phyloP scores from a whole-genome alignment of 805 yeast genomes.

The Huiozyma sinensis region DNA sequence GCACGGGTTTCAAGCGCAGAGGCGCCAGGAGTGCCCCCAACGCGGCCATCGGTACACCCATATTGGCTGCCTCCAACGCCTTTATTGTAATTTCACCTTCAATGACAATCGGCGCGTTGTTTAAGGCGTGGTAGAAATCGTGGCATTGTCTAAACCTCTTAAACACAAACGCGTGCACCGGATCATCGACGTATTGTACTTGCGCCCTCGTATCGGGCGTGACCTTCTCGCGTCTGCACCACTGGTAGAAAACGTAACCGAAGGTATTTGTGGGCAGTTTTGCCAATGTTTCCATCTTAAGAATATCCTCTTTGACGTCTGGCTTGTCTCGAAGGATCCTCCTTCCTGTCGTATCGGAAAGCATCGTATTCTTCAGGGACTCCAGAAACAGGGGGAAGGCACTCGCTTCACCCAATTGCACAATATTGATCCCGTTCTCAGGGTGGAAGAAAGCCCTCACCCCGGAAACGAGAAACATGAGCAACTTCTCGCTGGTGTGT shows the following conservation, averaged over 20 bases:
- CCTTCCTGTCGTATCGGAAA: constrained; percentile 65
- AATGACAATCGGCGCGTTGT: constrained; percentile 79
- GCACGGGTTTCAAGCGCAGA: constrained; percentile 52
- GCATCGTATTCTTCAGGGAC: constrained; percentile 59
- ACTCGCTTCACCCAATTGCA: constrained; percentile 82
- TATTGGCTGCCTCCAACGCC: constrained; percentile 82
- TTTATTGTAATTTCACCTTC: constrained; percentile 97
- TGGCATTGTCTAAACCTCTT: constrained; percentile 94
- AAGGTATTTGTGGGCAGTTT: constrained; percentile 56
- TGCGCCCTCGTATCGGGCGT: constrained; percentile 89
- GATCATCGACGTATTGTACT: constrained; percentile 79
- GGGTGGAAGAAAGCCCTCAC: constrained; percentile 71
- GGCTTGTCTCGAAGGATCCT: constrained; percentile 71
- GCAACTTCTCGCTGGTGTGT: constrained; percentile 45
- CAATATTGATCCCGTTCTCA: constrained; percentile 62
- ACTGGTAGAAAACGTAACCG: constrained; percentile 67
- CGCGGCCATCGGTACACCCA: constrained; percentile 93
- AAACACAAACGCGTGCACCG: constrained; percentile 83
- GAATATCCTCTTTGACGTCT: constrained; percentile 60
- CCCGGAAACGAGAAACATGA: constrained; percentile 64
- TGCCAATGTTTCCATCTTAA: constrained; percentile 52
- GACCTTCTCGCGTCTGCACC: constrained; percentile 81
- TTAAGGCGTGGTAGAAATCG: constrained; percentile 88
- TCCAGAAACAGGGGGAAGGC: constrained; percentile 62
- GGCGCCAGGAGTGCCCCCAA: constrained; percentile 89